Evolutionary conservation across 768 basidiomycete genomes (phyloP), one percentile per base, ranked within the genome.

Genomic region (Calocera viscosa): DNA sequence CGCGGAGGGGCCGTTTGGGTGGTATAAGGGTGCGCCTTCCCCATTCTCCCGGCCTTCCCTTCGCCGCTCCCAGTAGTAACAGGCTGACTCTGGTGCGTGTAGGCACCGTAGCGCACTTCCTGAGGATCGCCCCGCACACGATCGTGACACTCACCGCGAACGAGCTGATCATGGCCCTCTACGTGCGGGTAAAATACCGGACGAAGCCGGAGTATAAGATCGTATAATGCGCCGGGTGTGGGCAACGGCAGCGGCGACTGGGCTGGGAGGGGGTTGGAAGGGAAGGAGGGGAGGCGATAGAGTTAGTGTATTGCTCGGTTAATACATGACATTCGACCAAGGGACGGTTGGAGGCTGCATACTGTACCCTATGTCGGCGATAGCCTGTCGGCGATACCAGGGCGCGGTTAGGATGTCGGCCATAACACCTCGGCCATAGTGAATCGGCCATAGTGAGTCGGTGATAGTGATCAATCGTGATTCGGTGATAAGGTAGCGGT

Each of bases 91-190:
- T 19, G 14, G 43, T 49, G 47, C 14, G n/a, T n/a, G n/a, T 70
- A 92, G 90, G 95, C 43, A 92, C 92, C 1, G 91, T 91, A 0
- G 94, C 95, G 1, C 95, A 97, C 76, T 91, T 96, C 77, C 73
- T 94, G 71, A 84, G 94, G 39, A 95, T 95, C 73, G 90, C 89
- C 17, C 94, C 93, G 34, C 91, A 94, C 75, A 94, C 94, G 88
- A 91, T 97, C 70, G 84, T 96, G 68, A 97, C 94, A 0, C 80
- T 97, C 53, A 94, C 93, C 1, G 84, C 87, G 67, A 93, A 95
- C 77, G 79, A 77, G 70, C 65, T 68, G 22, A 71, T 73, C 2
- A 60, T 60, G 53, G 24, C 53, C 14, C 53, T 60, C 53, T 60
- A 60, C 30, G 14, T 60, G 26, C 24, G 53, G 14, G 26, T 60